Percentiles rank a stretch among this genome's conserved stretches.
Conservation (phyloP, 768 basidiomycete genomes). For the Lyophyllum shimeji region DNA sequence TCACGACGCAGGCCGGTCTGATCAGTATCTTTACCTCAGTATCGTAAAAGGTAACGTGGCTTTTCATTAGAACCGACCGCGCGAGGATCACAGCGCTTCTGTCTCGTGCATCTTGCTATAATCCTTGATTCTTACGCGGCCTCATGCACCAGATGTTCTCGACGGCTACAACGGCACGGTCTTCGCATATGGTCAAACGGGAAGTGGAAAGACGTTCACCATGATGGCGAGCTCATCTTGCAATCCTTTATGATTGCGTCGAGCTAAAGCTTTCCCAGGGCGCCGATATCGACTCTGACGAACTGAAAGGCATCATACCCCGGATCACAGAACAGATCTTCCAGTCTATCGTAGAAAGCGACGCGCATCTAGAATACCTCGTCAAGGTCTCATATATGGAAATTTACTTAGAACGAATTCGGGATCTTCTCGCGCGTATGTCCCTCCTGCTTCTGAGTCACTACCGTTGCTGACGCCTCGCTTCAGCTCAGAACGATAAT, state of each 20-base stretch:
- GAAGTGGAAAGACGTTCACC: constrained; percentile 91
- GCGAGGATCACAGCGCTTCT: constrained; percentile 1
- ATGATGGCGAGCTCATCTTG: constrained; percentile 79
- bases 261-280: constrained; percentile 54
- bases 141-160: constrained; percentile 74
- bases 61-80: constrained; percentile 5
- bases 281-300: constrained; percentile 93
- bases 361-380: constrained; percentile 93
- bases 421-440: constrained; percentile 94
- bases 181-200: constrained; percentile 86
- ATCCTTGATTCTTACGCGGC: neutral
- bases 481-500: constrained; percentile 92
- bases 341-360: constrained; percentile 94
- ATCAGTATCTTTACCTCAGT: constrained; percentile 37
- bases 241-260: constrained; percentile 5
- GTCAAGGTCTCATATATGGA: constrained; percentile 99
- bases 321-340: constrained; percentile 99
- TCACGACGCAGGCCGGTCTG: constrained; percentile 14
- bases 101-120: neutral
- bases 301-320: constrained; percentile 94
- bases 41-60: constrained; percentile 78
- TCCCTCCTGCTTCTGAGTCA: constrained; percentile 14
- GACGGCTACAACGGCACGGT: constrained; percentile 98
- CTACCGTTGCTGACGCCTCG: neutral
- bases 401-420: constrained; percentile 95